Conservation (phyloP, 2,329 filamentous ascomycete species). For the Penicillium sp. region DNA sequence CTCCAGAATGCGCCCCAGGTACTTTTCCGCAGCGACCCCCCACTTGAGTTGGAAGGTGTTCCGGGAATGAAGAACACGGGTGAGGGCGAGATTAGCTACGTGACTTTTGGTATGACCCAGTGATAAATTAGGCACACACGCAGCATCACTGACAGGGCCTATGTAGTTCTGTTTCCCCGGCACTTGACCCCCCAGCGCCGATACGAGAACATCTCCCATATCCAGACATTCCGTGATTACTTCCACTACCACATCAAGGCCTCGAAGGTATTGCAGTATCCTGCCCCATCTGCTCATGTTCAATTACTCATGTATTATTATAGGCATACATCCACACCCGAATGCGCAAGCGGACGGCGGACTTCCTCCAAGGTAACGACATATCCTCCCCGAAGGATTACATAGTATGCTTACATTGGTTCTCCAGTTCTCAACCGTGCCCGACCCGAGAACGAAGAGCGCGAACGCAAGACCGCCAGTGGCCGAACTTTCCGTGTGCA, state of each 20-base stretch:
- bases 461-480: slow-evolving; percentile 97
- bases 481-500: slow-evolving; percentile 84
- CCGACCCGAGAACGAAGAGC: slow-evolving; percentile 92
- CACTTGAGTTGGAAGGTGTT: slow-evolving; percentile 85
- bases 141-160: slow-evolving; percentile 14
- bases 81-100: slow-evolving; percentile 90
- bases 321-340: slow-evolving; percentile 96
- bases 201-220: slow-evolving; percentile 95
- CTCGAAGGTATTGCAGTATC: slow-evolving; percentile 69
- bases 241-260: slow-evolving; percentile 99
- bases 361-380: slow-evolving; percentile 88
- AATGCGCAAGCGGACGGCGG: slow-evolving; percentile 96
- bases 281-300: neutral
- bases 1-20: slow-evolving; percentile 99
- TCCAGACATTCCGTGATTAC: slow-evolving; percentile 99
- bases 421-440: slow-evolving; percentile 86
- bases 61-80: slow-evolving; percentile 77
- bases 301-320: slow-evolving; percentile 12
- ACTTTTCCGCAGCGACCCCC: slow-evolving; percentile 91
- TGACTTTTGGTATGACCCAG: slow-evolving; percentile 80
- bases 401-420: slow-evolving; percentile 43
- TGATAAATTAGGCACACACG: neutral
- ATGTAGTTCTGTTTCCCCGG: slow-evolving; percentile 85
- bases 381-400: neutral
- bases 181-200: slow-evolving; percentile 90